These are phyloP conservation scores for Mycena capillaripes DNA, from an alignment of 768 basidiomycete species.

Conservation along the genomic window DNA sequence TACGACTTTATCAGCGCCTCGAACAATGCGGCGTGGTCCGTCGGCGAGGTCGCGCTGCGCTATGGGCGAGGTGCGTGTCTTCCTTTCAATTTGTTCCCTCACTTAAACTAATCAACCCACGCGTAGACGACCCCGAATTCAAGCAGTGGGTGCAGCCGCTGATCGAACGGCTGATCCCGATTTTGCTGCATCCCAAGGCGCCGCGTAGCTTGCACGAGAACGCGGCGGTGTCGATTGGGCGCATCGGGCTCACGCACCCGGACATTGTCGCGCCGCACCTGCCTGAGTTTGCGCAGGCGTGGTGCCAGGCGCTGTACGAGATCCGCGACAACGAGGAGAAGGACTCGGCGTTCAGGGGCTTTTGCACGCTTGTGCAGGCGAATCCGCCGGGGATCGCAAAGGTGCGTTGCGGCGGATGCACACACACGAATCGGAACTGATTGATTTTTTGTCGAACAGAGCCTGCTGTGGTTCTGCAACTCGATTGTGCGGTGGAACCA, in stretches of 20 bases:
- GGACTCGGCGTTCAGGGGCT: conserved; percentile 97
- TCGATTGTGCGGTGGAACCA: conserved; percentile 96
- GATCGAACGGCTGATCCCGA: conserved; percentile 91
- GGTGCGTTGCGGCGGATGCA: conserved; percentile 59
- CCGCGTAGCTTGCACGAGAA: conserved; percentile 97
- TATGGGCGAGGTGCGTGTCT: conserved; percentile 79
- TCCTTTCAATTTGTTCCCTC: neutral
- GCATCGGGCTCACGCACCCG: conserved; percentile 95
- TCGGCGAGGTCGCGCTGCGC: conserved; percentile 96
- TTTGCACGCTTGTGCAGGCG: conserved; percentile 94
- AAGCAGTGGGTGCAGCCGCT: conserved; percentile 92
- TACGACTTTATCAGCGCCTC: conserved; percentile 96
- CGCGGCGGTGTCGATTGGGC: conserved; percentile 97
- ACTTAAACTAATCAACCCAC: neutral
- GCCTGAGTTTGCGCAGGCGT: conserved; percentile 91
- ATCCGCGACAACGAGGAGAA: conserved; percentile 99
- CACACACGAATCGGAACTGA: conserved; percentile 26
- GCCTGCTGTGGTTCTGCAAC: conserved; percentile 97
- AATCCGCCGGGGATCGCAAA: conserved; percentile 96
- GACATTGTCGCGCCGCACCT: conserved; percentile 89
- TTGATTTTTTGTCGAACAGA: conserved; percentile 59
- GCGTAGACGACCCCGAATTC: conserved; percentile 84
- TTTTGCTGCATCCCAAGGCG: conserved; percentile 92
- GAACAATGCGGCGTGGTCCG: conserved; percentile 99
- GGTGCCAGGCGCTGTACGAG: conserved; percentile 98